These are phyloP conservation scores for Lentinula guzmanii DNA, from an alignment of 768 basidiomycete species.

Conservation along the genomic window DNA sequence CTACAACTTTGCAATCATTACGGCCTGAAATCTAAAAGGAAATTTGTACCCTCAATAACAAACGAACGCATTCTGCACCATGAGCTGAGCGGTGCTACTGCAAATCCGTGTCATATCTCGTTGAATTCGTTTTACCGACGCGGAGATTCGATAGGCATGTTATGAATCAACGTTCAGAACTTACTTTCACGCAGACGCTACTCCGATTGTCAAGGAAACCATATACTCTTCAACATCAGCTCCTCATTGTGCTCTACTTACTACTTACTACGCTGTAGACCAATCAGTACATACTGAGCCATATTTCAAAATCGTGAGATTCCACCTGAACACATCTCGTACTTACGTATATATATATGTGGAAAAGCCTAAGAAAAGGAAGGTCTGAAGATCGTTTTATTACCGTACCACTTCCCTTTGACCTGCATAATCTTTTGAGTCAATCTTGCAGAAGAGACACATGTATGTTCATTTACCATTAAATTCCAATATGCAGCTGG, in stretches of 20 bases:
- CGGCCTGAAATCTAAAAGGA: no score
- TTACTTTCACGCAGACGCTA: not conserved
- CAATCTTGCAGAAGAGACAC: conserved; percentile 1
- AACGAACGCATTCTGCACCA: no score
- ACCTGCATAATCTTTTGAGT: conserved; percentile 16
- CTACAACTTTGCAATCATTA: no score
- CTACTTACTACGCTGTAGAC: not conserved
- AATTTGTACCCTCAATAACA: no score
- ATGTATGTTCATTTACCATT: conserved; percentile 40
- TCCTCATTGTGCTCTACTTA: no score
- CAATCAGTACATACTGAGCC: no score
- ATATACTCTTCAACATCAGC: no score
- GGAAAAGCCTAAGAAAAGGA: conserved; percentile 18
- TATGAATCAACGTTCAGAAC: not conserved
- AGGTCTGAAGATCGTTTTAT: conserved; percentile 33
- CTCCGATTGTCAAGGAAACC: not conserved
- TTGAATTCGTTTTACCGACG: not conserved
- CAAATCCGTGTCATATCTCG: not conserved
- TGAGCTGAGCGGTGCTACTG: not conserved
- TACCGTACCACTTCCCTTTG: conserved; percentile 44
- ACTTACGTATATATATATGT: not conserved
- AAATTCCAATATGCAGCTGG: conserved; percentile 74
- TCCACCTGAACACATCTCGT: no score
- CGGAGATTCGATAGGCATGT: not conserved
- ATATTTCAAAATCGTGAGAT: no score